A percentile compares a stretch with the other conserved stretches of the same genome.
Evolutionary conservation across 1,284 basidiomycete species (phyloP).

Genomic region (Blastosporella zonata): DNA sequence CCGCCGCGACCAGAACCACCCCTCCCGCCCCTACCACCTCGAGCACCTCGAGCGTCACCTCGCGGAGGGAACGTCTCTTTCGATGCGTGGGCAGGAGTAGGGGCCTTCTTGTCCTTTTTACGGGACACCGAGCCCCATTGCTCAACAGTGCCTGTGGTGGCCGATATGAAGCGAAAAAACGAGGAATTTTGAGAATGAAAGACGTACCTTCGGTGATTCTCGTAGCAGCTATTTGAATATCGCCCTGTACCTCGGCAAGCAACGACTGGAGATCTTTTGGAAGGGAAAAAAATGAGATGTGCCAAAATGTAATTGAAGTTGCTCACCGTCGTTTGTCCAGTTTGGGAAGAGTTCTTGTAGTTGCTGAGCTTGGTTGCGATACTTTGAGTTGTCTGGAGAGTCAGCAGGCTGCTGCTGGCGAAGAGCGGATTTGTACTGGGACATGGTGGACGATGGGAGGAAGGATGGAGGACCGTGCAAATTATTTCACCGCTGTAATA

Average conservation of each 20-base stretch:
- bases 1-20: constrained; percentile 59
- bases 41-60: constrained; percentile 59
- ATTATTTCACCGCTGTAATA: constrained; percentile 26
- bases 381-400: constrained; percentile 38
- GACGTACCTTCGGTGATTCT: constrained; percentile 78
- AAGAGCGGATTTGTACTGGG: constrained; percentile 51
- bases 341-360: constrained; percentile 77
- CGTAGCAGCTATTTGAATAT: constrained; percentile 70
- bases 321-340: constrained; percentile 75
- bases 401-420: constrained; percentile 37
- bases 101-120: constrained; percentile 82
- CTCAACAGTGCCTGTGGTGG: constrained; percentile 62
- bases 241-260: constrained; percentile 71
- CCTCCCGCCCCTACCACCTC: constrained; percentile 67
- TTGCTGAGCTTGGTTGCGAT: constrained; percentile 50
- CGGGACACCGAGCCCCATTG: constrained; percentile 86
- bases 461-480: constrained; percentile 19
- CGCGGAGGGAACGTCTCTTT: constrained; percentile 52
- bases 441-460: constrained; percentile 40
- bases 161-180: constrained; percentile 14
- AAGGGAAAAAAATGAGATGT: constrained; percentile 25
- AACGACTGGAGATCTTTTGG: constrained; percentile 70
- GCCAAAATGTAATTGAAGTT: constrained; percentile 13
- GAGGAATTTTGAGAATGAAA: constrained; percentile 13
- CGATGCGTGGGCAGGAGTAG: constrained; percentile 32